Conservation (phyloP, 148 eudicot species). For the Silene latifolia region DNA sequence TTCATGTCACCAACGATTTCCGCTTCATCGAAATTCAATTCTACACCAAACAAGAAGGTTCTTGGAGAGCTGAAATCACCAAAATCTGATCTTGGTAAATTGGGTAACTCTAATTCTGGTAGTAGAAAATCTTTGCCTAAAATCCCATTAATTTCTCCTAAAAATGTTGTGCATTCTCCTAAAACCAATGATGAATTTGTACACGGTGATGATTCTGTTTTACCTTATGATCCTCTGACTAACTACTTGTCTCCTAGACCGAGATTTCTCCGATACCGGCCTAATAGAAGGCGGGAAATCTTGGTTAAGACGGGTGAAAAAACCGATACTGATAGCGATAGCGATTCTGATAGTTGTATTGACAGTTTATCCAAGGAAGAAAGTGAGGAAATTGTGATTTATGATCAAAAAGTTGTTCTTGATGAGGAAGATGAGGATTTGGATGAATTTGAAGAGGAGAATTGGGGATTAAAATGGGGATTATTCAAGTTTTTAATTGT, state of each 20-base stretch:
- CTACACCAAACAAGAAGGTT: conserved; percentile 44
- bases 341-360: no score
- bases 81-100: conserved; percentile 15
- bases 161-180: neutral
- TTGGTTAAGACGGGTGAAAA: conserved; percentile 15
- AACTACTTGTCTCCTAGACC: conserved; percentile 76
- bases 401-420: conserved; percentile 15
- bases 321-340: neutral
- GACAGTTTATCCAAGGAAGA: conserved; percentile 13
- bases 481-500: conserved; percentile 39
- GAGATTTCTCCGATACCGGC: conserved; percentile 51
- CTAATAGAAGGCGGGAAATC: conserved; percentile 35
- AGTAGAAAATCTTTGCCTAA: conserved; percentile 10
- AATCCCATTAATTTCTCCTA: conserved; percentile 12
- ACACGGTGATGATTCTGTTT: conserved; percentile 18
- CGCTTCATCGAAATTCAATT: conserved; percentile 39
- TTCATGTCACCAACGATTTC: conserved; percentile 68
- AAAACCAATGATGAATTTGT: conserved; percentile 12
- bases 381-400: conserved; percentile 11
- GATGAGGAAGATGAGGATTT: conserved; percentile 34
- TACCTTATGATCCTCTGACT: conserved; percentile 53
- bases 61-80: conserved; percentile 43
- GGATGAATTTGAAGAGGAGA: conserved; percentile 13
- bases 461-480: conserved; percentile 31
- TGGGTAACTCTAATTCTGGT: conserved; percentile 17